Evolutionary conservation across 805 yeast species (phyloP), one percentile per base, ranked within the genome.

Genomic region (Wickerhamomyces rabaulensis): DNA sequence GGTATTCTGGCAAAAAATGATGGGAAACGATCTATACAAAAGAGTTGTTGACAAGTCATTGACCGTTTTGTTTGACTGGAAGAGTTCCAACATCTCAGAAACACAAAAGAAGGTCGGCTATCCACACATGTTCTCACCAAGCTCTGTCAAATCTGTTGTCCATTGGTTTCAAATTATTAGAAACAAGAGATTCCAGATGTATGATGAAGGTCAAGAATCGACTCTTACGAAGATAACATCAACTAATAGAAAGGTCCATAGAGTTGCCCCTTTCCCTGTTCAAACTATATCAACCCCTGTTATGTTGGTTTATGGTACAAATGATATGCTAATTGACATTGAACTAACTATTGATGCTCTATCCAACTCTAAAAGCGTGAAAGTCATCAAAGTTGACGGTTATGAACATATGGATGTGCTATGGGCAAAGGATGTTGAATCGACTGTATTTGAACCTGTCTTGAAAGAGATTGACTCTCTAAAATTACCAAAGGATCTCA

Each of bases 151-250:
- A 62, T 76, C 83, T 26, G 88, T 85, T 26, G 92, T 84, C 16
- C 94, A 85, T 62, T 85, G 94, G 94, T 84, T 85, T 60, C 94
- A 85, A 62, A 86, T 88, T 44, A 87, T 88, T 50, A 71, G 80
- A 26, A 69, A 79, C 12, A 75, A 75, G 40, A 73, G 76, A 42
- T 87, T 88, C 19, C 51, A 48, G 31, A 85, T 94, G 96, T 92
- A 81, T 65, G 94, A 87, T 58, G 96, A 88, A 52, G 61, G 63
- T 22, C 29, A 35, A 13, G 47, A 44, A 39, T 47, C 50, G n/a
- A n/a, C 25, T 4, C 19, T 47, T 9, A 41, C 47, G 3, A 39
- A 27, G 13, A 9, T 44, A 3, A 44, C 41, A 6, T 41, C 40
- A 10, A 44, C 47, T 2, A 40, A 40, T 8, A 41, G 22, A 31